Evolutionary conservation across 1,284 basidiomycete species (phyloP).

Genomic region (Austroboletus novae-zelandiae): DNA sequence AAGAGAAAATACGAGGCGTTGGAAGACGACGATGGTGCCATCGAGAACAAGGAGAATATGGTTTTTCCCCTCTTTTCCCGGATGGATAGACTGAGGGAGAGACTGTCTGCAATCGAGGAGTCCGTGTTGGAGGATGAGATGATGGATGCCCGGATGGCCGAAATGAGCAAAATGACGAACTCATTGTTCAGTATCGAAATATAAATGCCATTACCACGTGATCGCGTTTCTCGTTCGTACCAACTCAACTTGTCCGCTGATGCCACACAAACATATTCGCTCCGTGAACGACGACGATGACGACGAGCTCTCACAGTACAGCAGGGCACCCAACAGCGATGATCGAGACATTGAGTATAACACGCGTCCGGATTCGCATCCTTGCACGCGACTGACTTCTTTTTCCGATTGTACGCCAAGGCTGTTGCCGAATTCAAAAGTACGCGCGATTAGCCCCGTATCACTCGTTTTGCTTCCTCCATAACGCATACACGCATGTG

Average conservation of each 20-base stretch:
- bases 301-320: constrained; percentile 18
- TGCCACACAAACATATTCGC: constrained; percentile 20
- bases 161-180: too few relatives aligned
- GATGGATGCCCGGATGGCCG: too few relatives aligned
- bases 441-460: constrained; percentile 4
- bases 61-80: too few relatives aligned
- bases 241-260: background rate
- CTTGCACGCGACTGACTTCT: background rate
- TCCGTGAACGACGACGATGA: constrained; percentile 18
- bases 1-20: too few relatives aligned
- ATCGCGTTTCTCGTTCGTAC: constrained; percentile 1
- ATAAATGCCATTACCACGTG: constrained; percentile 9
- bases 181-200: too few relatives aligned
- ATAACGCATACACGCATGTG: background rate
- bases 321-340: constrained; percentile 22
- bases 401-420: constrained; percentile 26
- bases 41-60: too few relatives aligned
- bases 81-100: too few relatives aligned
- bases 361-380: background rate
- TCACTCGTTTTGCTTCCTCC: too few relatives aligned
- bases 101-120: too few relatives aligned
- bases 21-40: too few relatives aligned
- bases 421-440: constrained; percentile 34
- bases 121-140: too few relatives aligned
- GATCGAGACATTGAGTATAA: constrained; percentile 30